phyloP scores from a whole-genome alignment of 306 rosid genomes.

The Acacia confusa region DNA sequence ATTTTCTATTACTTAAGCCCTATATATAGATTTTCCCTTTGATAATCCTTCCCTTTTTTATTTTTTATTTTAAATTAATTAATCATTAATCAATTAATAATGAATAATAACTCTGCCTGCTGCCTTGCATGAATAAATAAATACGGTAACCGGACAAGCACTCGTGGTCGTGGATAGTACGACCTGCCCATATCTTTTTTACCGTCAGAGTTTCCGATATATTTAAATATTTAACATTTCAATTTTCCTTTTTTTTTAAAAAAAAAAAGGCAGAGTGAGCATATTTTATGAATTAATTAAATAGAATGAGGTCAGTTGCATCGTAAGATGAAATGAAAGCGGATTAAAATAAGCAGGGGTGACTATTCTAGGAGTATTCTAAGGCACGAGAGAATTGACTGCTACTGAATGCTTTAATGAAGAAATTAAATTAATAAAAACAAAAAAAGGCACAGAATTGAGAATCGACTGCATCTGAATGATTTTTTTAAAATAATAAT shows the following conservation, averaged over 20 bases:
- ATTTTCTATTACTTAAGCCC: too few species aligned
- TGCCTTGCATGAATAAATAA: too few species aligned
- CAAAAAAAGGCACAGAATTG: not conserved
- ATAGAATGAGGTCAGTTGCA: not conserved
- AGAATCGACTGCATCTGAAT: not conserved
- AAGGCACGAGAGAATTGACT: not conserved
- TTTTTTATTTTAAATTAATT: not conserved
- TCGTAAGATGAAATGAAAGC: not conserved
- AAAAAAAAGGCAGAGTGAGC: not conserved
- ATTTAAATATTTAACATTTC: not conserved
- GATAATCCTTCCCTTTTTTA: not conserved
- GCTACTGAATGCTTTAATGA: not conserved
- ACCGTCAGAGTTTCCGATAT: not conserved
- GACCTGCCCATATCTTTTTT: not conserved
- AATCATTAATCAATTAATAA: not conserved
- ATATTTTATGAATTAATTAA: not conserved
- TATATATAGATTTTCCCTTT: too few species aligned
- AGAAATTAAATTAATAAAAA: not conserved
- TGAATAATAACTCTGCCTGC: not conserved
- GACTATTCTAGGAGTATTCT: not conserved
- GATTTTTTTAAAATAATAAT: not conserved
- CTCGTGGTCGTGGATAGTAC: not conserved
- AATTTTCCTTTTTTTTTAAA: not conserved
- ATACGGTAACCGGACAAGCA: not conserved
- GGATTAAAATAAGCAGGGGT: not conserved